phyloP scores from a whole-genome alignment of 192 early-diverging fungal genomes.

The Coemansia sp. region DNA sequence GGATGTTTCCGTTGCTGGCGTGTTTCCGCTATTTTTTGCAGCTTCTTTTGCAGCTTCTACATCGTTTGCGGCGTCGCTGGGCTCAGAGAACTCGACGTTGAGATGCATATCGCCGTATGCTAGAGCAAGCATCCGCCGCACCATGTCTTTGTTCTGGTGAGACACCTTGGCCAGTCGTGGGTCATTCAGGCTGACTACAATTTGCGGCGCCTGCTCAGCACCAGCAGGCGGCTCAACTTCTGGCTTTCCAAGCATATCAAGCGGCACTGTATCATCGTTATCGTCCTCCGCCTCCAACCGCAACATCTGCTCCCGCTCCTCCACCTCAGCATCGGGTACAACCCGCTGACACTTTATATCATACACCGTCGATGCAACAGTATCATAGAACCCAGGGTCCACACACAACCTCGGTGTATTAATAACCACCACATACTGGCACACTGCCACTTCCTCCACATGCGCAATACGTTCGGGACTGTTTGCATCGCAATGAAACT shows the following conservation, averaged over 20 bases:
- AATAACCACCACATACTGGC: constrained; percentile 78
- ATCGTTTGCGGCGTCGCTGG: not conserved
- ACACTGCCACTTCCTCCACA: constrained; percentile 66
- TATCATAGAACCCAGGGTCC: constrained; percentile 56
- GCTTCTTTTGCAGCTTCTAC: not conserved
- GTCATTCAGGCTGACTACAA: constrained; percentile 34
- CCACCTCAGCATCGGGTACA: constrained; percentile 54
- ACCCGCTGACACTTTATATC: constrained; percentile 66
- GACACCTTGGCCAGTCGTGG: constrained; percentile 11
- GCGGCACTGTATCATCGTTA: constrained; percentile 8
- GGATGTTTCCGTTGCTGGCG: not conserved
- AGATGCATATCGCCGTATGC: constrained; percentile 25
- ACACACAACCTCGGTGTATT: constrained; percentile 72
- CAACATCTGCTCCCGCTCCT: not conserved
- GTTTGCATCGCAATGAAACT: constrained; percentile 77
- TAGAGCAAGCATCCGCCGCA: constrained; percentile 26
- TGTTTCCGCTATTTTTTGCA: not conserved
- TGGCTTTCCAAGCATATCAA: not conserved
- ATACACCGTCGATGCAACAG: constrained; percentile 48
- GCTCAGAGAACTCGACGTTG: constrained; percentile 18
- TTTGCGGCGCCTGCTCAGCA: constrained; percentile 14
- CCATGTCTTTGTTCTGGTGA: constrained; percentile 17
- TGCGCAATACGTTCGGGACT: constrained; percentile 61
- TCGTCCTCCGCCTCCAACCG: not conserved
- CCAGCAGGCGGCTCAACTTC: not conserved